These are phyloP conservation scores for Tetrahymena malaccensis DNA, from an alignment of 73 alveolate genomes.

Conservation along the genomic window DNA sequence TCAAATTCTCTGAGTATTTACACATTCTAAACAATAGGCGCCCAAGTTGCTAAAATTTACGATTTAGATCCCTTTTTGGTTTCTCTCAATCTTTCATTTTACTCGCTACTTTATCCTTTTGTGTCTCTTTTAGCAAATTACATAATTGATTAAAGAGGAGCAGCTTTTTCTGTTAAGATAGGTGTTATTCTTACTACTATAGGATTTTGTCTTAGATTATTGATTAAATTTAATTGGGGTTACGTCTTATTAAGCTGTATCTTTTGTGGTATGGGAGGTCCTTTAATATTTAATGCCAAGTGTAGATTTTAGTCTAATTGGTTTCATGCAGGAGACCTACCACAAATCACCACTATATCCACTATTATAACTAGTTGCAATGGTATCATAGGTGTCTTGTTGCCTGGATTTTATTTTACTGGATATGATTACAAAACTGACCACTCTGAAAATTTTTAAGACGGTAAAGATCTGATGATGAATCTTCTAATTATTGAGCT, in stretches of 20 bases:
- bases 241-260: neutral
- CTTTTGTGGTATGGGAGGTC: neutral
- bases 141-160: neutral
- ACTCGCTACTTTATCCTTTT: neutral
- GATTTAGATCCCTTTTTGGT: neutral
- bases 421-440: neutral
- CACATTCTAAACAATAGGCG: neutral
- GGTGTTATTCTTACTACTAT: neutral
- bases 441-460: neutral
- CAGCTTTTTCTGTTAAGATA: neutral
- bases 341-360: neutral
- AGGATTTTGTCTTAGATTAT: neutral
- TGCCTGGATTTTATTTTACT: neutral
- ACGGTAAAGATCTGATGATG: neutral
- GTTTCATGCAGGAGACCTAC: neutral
- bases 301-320: neutral
- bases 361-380: neutral
- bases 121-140: neutral
- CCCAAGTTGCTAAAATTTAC: neutral
- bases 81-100: neutral
- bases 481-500: neutral
- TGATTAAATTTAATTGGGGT: neutral
- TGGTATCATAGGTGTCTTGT: neutral
- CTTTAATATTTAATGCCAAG: neutral
- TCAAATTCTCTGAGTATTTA: neutral